A percentile compares a stretch with the other conserved stretches of the same genome.
Conservation (phyloP, 345 rosid genomes). For the Pelargonium nanum region DNA sequence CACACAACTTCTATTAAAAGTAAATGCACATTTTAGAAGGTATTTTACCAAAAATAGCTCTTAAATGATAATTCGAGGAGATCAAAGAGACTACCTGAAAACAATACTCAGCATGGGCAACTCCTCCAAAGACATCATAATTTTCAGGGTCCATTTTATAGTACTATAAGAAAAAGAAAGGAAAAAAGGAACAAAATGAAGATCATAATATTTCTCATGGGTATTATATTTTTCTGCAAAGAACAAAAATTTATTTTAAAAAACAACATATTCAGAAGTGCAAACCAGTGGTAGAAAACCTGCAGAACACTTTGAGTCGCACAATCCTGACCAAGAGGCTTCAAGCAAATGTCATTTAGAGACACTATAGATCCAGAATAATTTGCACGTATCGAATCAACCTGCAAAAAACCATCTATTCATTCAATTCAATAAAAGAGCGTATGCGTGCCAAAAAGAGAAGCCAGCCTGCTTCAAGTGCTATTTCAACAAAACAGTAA, state of each 20-base stretch:
- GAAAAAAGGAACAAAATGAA: constrained; percentile 6
- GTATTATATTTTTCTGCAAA: not conserved
- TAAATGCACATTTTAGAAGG: not conserved
- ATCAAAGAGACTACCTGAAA: constrained; percentile 49
- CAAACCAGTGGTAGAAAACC: constrained; percentile 30
- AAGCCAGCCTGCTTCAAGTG: not conserved
- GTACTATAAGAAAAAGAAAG: constrained; percentile 36
- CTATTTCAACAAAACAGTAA: too few relatives aligned
- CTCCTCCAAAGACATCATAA: constrained; percentile 62
- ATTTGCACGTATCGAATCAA: constrained; percentile 66
- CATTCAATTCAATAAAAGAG: not conserved
- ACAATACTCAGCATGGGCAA: constrained; percentile 76
- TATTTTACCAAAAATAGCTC: not conserved
- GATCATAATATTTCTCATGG: constrained; percentile 10
- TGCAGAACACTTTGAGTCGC: constrained; percentile 91
- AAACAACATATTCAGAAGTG: constrained; percentile 2
- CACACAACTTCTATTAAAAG: too few relatives aligned
- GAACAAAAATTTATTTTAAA: too few relatives aligned
- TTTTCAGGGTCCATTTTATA: constrained; percentile 76
- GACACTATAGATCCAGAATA: constrained; percentile 63
- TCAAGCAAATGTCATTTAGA: constrained; percentile 79
- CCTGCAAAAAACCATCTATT: constrained; percentile 32
- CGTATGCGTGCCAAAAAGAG: not conserved
- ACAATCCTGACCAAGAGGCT: constrained; percentile 87
- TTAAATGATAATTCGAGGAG: not conserved